Evolutionary conservation across 2,329 filamentous ascomycete species (phyloP).

Genomic region (Colletotrichum phormii): DNA sequence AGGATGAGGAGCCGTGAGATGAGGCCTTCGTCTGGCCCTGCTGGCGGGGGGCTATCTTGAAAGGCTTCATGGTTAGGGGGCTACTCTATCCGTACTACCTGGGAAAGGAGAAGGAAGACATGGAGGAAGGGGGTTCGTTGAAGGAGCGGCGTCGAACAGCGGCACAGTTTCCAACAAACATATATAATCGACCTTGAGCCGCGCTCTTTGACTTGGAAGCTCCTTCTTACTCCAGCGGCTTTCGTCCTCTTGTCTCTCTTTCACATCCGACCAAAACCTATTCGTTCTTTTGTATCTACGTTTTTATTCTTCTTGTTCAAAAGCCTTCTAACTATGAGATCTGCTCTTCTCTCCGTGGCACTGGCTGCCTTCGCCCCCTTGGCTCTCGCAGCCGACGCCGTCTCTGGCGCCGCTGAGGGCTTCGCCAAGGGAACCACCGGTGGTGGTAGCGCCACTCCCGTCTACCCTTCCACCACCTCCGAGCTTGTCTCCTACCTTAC

Average conservation of each 20-base stretch:
- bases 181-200: slow-evolving; percentile 22
- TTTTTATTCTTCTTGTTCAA: background rate
- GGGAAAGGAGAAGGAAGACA: background rate
- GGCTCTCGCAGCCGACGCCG: slow-evolving; percentile 40
- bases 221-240: slow-evolving; percentile 19
- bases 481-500: slow-evolving; percentile 71
- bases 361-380: slow-evolving; percentile 33
- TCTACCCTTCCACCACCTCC: slow-evolving; percentile 63
- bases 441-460: slow-evolving; percentile 65
- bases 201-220: background rate
- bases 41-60: background rate
- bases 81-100: background rate
- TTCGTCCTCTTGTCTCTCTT: slow-evolving; percentile 24
- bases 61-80: background rate
- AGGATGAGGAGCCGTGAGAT: slow-evolving; percentile 20
- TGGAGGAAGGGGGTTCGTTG: background rate
- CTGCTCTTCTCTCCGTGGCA: slow-evolving; percentile 28
- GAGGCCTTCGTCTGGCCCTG: slow-evolving; percentile 21
- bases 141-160: background rate
- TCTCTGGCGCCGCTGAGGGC: slow-evolving; percentile 55
- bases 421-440: slow-evolving; percentile 59
- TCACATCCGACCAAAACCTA: slow-evolving; percentile 10
- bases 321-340: slow-evolving; percentile 22
- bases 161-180: background rate
- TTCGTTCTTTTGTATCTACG: slow-evolving; percentile 25